These are phyloP conservation scores for Chaetoceros muelleri DNA, from an alignment of 108 stramenopile genomes.

Conservation along the genomic window DNA sequence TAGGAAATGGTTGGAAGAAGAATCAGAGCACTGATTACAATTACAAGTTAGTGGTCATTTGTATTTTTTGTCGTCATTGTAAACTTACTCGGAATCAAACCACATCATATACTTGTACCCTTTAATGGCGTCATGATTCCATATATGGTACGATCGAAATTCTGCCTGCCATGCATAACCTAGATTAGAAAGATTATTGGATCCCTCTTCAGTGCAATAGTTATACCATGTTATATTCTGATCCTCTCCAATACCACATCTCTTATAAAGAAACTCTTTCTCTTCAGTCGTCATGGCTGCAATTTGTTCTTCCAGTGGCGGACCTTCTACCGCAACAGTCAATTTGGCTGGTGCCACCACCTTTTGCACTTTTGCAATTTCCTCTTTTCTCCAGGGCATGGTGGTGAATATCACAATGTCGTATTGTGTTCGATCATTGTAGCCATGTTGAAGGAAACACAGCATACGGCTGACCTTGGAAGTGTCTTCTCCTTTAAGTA, in stretches of 20 bases:
- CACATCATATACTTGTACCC: constrained; percentile 34
- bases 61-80: too few species aligned
- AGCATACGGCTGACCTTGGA: constrained; percentile 13
- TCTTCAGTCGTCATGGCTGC: constrained; percentile 5
- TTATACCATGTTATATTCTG: not conserved
- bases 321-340: constrained; percentile 23
- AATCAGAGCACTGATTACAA: too few species aligned
- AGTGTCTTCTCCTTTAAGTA: constrained; percentile 17
- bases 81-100: constrained; percentile 26
- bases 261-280: constrained; percentile 8
- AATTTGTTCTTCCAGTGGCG: constrained; percentile 24
- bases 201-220: not conserved
- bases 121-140: constrained; percentile 21
- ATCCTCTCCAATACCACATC: constrained; percentile 9
- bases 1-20: too few species aligned
- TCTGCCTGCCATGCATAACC: constrained; percentile 19
- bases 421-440: constrained; percentile 27
- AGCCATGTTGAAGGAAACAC: constrained; percentile 28
- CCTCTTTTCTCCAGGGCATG: constrained; percentile 8
- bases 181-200: not conserved
- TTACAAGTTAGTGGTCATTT: too few species aligned
- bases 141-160: constrained; percentile 27
- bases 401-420: constrained; percentile 33
- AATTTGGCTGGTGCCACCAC: constrained; percentile 23
- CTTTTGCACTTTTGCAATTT: constrained; percentile 8